A percentile compares a stretch with the other conserved stretches of the same genome.
These are phyloP conservation scores for Fraxinus ornus DNA, from an alignment of 305 asterid species.

Conservation along the genomic window DNA sequence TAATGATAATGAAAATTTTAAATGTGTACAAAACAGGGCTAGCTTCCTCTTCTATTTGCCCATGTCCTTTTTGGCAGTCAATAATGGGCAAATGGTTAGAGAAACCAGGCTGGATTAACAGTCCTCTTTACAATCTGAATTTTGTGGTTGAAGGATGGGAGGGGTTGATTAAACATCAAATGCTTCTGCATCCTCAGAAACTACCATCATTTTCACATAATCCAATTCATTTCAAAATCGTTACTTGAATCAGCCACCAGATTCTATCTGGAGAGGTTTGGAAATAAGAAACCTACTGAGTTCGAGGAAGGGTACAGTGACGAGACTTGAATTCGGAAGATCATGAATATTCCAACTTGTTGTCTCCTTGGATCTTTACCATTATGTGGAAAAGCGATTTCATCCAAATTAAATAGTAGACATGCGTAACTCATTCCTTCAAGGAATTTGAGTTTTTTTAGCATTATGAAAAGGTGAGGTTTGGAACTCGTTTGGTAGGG, in stretches of 20 bases:
- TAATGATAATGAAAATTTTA: too few species aligned
- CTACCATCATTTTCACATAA: too few species aligned
- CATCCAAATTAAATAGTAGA: too few species aligned
- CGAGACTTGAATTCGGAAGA: neutral
- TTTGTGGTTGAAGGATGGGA: neutral
- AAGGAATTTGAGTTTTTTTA: too few species aligned
- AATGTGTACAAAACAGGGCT: too few species aligned
- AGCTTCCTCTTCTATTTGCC: neutral
- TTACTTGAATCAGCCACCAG: too few species aligned
- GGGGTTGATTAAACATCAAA: neutral
- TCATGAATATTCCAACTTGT: neutral
- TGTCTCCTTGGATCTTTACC: too few species aligned
- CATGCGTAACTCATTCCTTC: too few species aligned
- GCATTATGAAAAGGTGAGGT: neutral
- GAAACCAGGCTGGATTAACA: neutral
- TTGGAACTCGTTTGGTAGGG: neutral
- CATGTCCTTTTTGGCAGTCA: neutral
- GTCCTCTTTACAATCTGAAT: neutral
- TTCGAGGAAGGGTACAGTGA: neutral
- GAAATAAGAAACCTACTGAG: too few species aligned
- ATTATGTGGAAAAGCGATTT: neutral
- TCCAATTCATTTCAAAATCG: too few species aligned
- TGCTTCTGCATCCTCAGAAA: too few species aligned
- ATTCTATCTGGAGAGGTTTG: too few species aligned
- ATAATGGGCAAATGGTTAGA: neutral